phyloP scores from a whole-genome alignment of 495 filamentous ascomycete genomes.

The Aspergillus egyptiacus region DNA sequence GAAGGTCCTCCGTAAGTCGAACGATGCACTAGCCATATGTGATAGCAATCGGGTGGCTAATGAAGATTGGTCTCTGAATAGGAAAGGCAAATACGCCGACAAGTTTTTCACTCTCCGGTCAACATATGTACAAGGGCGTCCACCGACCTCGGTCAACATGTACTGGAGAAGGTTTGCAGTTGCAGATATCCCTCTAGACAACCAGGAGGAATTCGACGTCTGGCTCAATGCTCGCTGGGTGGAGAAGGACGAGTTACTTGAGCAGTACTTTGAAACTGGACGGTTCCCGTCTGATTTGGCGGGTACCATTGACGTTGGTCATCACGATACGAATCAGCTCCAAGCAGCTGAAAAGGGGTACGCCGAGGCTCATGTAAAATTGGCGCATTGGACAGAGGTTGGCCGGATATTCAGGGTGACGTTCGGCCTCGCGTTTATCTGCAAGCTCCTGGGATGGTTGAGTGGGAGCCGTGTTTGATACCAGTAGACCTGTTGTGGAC shows the following conservation, averaged over 20 bases:
- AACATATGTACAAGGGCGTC: constrained; percentile 58
- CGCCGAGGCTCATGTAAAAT: constrained; percentile 53
- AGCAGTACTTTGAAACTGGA: constrained; percentile 51
- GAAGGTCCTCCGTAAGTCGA: constrained; percentile 59
- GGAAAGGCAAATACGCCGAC: constrained; percentile 56
- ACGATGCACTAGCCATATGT: background rate
- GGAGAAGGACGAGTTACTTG: constrained; percentile 58
- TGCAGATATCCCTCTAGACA: constrained; percentile 53
- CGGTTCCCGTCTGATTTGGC: constrained; percentile 55
- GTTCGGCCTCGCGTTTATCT: constrained; percentile 24
- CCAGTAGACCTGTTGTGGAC: background rate
- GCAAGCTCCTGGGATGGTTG: constrained; percentile 18
- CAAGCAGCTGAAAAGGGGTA: constrained; percentile 41
- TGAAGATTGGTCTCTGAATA: constrained; percentile 16
- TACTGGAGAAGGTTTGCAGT: constrained; percentile 60
- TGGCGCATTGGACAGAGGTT: constrained; percentile 49
- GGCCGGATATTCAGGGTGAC: constrained; percentile 52
- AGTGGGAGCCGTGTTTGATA: background rate
- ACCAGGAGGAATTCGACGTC: constrained; percentile 48
- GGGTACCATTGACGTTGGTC: constrained; percentile 34
- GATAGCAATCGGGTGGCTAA: background rate
- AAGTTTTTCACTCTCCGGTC: constrained; percentile 61
- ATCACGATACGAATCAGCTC: constrained; percentile 29
- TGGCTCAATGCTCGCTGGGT: constrained; percentile 57
- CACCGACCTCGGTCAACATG: constrained; percentile 65